These are phyloP conservation scores for Apiospora pterosperma DNA, from an alignment of 2,329 filamentous ascomycete species.

Conservation along the genomic window DNA sequence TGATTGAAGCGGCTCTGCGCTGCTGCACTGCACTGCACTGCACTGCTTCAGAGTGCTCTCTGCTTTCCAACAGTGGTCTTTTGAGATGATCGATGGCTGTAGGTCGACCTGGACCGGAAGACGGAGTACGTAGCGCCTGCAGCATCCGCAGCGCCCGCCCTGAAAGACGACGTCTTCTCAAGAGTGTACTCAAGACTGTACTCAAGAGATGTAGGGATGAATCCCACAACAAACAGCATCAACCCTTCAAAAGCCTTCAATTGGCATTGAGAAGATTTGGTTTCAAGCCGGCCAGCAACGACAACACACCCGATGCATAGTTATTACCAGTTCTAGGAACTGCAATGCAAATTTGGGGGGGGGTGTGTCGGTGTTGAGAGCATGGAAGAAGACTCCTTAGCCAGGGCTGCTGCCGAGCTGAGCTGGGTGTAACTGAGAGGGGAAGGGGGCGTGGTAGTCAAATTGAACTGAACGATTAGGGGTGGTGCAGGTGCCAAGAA, in stretches of 20 bases:
- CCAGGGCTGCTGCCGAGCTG: neutral
- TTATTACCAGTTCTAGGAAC: slow-evolving; percentile 2
- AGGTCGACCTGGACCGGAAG: neutral
- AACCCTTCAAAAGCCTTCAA: neutral
- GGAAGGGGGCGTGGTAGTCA: neutral
- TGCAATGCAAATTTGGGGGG: neutral
- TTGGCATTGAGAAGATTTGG: neutral
- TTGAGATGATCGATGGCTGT: neutral
- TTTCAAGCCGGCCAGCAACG: neutral
- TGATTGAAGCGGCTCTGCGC: neutral
- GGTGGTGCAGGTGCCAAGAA: neutral
- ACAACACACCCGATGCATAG: neutral
- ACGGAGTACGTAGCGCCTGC: neutral
- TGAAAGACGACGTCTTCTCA: neutral
- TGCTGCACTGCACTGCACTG: too few species aligned
- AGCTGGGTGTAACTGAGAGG: neutral
- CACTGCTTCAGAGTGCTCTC: too few species aligned
- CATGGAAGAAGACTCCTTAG: neutral
- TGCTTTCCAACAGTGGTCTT: too few species aligned
- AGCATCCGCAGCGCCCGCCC: too few species aligned
- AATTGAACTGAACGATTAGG: neutral
- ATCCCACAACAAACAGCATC: neutral
- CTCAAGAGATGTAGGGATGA: neutral
- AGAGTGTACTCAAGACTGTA: neutral
- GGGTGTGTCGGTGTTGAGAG: neutral